These are phyloP conservation scores for Fusarium sp. DNA, from an alignment of 2,329 filamentous ascomycete genomes.

Conservation along the genomic window DNA sequence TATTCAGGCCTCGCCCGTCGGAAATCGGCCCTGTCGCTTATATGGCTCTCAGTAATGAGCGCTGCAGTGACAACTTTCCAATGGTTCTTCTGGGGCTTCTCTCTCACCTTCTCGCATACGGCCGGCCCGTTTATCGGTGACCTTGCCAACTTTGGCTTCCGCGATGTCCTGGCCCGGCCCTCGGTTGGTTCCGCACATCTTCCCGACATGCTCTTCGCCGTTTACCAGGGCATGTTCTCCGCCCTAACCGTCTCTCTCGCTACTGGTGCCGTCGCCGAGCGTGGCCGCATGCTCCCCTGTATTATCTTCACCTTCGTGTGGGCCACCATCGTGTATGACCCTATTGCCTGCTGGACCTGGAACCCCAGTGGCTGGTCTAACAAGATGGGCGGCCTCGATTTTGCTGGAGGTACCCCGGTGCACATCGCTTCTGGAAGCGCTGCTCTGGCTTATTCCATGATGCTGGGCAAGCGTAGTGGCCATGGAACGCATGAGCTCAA, in stretches of 20 bases:
- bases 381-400: constrained; percentile 83
- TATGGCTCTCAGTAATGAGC: constrained; percentile 91
- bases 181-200: constrained; percentile 78
- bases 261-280: constrained; percentile 84
- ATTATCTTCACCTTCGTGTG: constrained; percentile 94
- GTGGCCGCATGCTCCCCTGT: constrained; percentile 87
- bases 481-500: constrained; percentile 90
- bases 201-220: constrained; percentile 84
- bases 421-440: constrained; percentile 87
- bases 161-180: constrained; percentile 76
- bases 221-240: constrained; percentile 91
- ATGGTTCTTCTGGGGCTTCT: constrained; percentile 96
- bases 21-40: constrained; percentile 88
- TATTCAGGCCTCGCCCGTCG: constrained; percentile 89
- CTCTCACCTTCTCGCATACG: constrained; percentile 81
- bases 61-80: constrained; percentile 86
- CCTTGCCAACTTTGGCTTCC: constrained; percentile 81
- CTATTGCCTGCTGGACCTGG: constrained; percentile 96
- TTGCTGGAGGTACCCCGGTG: constrained; percentile 89
- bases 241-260: constrained; percentile 86
- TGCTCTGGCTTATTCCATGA: constrained; percentile 88
- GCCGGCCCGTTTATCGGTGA: constrained; percentile 81
- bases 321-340: constrained; percentile 90
- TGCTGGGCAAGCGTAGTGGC: constrained; percentile 85
- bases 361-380: constrained; percentile 84